Evolutionary conservation across 768 basidiomycete genomes (phyloP).

Genomic region (Imleria badia): DNA sequence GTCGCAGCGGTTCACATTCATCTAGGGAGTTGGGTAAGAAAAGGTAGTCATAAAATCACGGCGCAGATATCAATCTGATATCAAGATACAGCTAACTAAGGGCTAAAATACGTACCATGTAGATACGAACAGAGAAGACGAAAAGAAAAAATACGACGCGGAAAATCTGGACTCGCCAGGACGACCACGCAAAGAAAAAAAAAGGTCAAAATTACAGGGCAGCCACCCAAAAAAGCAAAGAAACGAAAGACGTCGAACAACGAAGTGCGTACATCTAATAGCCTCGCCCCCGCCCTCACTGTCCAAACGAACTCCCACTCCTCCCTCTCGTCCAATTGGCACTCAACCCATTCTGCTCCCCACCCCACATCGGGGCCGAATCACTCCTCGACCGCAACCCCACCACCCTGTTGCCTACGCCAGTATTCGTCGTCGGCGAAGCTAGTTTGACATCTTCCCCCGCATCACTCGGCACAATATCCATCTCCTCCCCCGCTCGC

Average conservation of each 20-base stretch:
- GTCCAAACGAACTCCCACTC: conserved; percentile 27
- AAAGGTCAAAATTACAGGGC: background rate
- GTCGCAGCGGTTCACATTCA: too few species aligned
- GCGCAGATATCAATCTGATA: too few species aligned
- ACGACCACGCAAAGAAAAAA: background rate
- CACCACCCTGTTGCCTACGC: conserved; percentile 13
- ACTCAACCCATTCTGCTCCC: conserved; percentile 24
- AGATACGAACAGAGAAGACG: background rate
- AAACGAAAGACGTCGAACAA: conserved; percentile 26
- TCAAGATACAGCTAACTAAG: background rate
- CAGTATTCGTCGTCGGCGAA: conserved; percentile 19
- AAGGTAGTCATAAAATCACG: too few species aligned
- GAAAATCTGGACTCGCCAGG: background rate
- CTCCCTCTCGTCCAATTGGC: conserved; percentile 31
- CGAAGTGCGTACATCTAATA: conserved; percentile 13
- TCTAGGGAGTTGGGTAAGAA: too few species aligned
- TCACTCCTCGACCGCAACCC: conserved; percentile 26
- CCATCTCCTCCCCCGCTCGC: conserved; percentile 26
- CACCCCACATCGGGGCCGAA: conserved; percentile 26
- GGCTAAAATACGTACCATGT: background rate
- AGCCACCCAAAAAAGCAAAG: background rate
- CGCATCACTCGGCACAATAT: conserved; percentile 10
- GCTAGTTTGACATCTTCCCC: conserved; percentile 19
- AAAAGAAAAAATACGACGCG: background rate
- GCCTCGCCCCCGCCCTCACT: conserved; percentile 11